phyloP scores from a whole-genome alignment of 2,329 filamentous ascomycete genomes.

The Capronia coronata region DNA sequence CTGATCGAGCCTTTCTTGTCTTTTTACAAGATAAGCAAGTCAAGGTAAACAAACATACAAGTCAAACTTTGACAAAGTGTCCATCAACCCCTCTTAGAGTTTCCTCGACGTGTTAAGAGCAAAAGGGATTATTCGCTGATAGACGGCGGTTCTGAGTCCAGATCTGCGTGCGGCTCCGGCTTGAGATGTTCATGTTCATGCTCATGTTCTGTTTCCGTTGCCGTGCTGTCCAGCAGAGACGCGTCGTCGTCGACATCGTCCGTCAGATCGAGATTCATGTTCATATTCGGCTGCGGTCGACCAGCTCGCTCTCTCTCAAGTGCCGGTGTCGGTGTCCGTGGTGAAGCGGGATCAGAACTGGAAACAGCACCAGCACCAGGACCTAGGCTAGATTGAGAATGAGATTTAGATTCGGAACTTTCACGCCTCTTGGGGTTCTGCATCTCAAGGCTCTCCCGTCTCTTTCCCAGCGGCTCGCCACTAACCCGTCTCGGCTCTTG shows the following conservation, averaged over 20 bases:
- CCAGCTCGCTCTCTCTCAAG: neutral
- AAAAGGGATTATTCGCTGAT: too few relatives aligned
- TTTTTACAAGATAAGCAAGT: too few relatives aligned
- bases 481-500: neutral
- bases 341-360: neutral
- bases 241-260: conserved; percentile 33
- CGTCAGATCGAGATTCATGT: neutral
- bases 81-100: too few relatives aligned
- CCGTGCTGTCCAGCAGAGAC: conserved; percentile 15
- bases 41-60: too few relatives aligned
- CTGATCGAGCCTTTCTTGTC: too few relatives aligned
- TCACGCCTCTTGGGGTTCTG: conserved; percentile 16
- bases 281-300: neutral
- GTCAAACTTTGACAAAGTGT: too few relatives aligned
- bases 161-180: too few relatives aligned
- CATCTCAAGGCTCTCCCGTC: too few relatives aligned
- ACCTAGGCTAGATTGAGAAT: conserved; percentile 55
- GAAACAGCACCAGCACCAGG: too few relatives aligned
- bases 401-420: conserved; percentile 34
- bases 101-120: too few relatives aligned
- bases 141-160: too few relatives aligned
- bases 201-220: neutral
- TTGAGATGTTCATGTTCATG: neutral
- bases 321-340: neutral
- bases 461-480: conserved; percentile 27